phyloP scores from a whole-genome alignment of 164 flowering plant species.

The Saururus chinensis region DNA sequence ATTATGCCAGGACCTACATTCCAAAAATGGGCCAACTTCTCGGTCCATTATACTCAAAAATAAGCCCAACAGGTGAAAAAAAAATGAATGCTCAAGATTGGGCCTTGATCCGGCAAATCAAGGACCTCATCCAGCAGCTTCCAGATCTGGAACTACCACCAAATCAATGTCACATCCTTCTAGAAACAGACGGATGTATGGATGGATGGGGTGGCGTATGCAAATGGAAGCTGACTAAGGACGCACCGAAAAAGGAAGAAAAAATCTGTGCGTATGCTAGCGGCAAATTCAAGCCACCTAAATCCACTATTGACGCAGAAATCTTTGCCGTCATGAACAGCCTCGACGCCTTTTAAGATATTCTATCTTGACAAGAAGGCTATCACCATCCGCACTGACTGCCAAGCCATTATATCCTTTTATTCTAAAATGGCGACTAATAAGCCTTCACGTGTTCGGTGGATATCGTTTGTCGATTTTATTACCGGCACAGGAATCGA shows the following conservation, averaged over 20 bases:
- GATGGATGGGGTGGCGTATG: slow-evolving; percentile 7
- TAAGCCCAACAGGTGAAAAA: slow-evolving; percentile 2
- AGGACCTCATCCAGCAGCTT: not conserved
- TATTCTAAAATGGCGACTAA: not conserved
- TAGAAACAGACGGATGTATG: slow-evolving; percentile 7
- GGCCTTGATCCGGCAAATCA: not conserved
- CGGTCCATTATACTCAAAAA: slow-evolving; percentile 4
- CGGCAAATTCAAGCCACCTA: slow-evolving; percentile 2
- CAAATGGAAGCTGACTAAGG: not conserved
- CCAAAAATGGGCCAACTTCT: slow-evolving; percentile 1
- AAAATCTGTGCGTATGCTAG: slow-evolving; percentile 1
- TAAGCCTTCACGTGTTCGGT: slow-evolving; percentile 3
- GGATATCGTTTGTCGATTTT: slow-evolving; percentile 1
- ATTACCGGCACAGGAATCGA: slow-evolving; percentile 4
- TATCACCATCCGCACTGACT: slow-evolving; percentile 2
- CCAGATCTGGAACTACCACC: slow-evolving; percentile 3
- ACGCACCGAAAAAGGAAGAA: not conserved
- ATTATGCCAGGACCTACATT: slow-evolving; percentile 6
- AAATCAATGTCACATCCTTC: not conserved
- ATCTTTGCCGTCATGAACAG: slow-evolving; percentile 6
- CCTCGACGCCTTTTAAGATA: not conserved
- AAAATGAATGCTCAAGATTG: slow-evolving; percentile 1
- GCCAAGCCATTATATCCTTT: slow-evolving; percentile 6
- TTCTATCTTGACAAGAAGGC: slow-evolving; percentile 4
- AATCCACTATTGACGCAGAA: slow-evolving; percentile 7